Base-by-base conservation (phyloP, 176 grass and related monocot species). In the Melocanna baccifera region DNA sequence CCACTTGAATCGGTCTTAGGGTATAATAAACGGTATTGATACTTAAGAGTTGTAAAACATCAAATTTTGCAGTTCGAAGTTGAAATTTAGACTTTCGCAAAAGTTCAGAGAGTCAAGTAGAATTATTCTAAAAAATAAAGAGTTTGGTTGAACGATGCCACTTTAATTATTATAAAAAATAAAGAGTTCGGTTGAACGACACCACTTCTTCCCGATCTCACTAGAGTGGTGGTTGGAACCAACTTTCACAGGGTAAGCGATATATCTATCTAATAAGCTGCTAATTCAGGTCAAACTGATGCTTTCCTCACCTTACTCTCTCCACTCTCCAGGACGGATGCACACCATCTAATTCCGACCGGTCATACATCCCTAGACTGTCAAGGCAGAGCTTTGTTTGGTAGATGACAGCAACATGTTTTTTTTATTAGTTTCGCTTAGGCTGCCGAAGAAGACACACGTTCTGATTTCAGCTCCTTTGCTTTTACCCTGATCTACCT, bases 211-310 rank as follows among this genome's bases (percentile, higher is more conserved):
- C 39, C 18, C 6, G 34, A 55, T 56, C 67, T 58, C 12, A n/a
- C 12, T 50, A 40, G 66, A 84, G 22, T 65, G 75, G 84, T 86
- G 11, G 84, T 79, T 72, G 76, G 53, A 62, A 51, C 75, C n/a
- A 79, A 72, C 67, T 43, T 62, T 71, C 75, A 39, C 50, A 59
- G 39, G 74, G n/a, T 67, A 56, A 67, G 13, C 74, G 3, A 48
- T 26, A 12, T 29, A 56, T 10, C 7, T 20, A n/a, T 9, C 4
- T 11, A n/a, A 13, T 20, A 55, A 55, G 18, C n/a, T 1, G 48
- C 39, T 11, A n/a, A n/a, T n/a, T 26, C 29, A 62, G 28, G 75
- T 79, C 52, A 78, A 86, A 48, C 75, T 0, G 25, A 22, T 50
- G 37, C 25, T 70, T 45, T 61, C 65, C 65, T 70, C 52, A 71